Base-by-base conservation (phyloP, 148 eudicot genomes). In the Amaranthus palmeri region DNA sequence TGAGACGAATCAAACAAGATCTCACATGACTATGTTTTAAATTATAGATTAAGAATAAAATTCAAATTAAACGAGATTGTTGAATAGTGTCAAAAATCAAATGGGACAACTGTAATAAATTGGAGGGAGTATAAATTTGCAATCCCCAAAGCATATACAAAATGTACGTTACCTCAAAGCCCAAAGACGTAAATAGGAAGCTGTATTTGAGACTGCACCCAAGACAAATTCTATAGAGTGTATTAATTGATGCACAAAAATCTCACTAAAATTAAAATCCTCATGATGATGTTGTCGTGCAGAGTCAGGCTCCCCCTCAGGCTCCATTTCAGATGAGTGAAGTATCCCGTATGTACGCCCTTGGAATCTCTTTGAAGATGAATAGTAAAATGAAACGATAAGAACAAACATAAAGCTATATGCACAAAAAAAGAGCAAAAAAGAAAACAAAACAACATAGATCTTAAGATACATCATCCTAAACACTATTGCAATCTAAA, bases 141-240 rank as follows among this genome's bases (percentile, higher is more conserved):
- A 25, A 25, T 25, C 36, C 36, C 36, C 36, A 25, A 25, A 25
- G 36, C 36, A 25, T 25, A 25, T 54, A 52, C 67, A 52, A 54
- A 59, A 14, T 36, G 62, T 18, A 8, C 17, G 50, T 74, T 25
- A 93, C 96, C 96, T 90, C 74, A 93, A 81, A 73, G 99, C 99
- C 99, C 99, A 96, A 51, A 96, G 92, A 61, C 99, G 90, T 70
- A 96, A 90, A 81, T 96, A 96, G 72, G 99, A 96, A 61, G 99
- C 99, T 58, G 99, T 96, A 81, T 96, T 96, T 68, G 99, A 96
- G 74, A 96, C 99, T 42, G 99, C 88, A 56, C 99, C 99, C 76
- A 96, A 83, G 71, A 96, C 93, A 85, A 96, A 96, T 87, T 96
- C 99, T 42, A 96, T 96, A 61, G 99, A 87, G 84, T 96, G 99